Evolutionary conservation across 2,329 filamentous ascomycete species (phyloP).

Genomic region (Parascedosporium putredinis): DNA sequence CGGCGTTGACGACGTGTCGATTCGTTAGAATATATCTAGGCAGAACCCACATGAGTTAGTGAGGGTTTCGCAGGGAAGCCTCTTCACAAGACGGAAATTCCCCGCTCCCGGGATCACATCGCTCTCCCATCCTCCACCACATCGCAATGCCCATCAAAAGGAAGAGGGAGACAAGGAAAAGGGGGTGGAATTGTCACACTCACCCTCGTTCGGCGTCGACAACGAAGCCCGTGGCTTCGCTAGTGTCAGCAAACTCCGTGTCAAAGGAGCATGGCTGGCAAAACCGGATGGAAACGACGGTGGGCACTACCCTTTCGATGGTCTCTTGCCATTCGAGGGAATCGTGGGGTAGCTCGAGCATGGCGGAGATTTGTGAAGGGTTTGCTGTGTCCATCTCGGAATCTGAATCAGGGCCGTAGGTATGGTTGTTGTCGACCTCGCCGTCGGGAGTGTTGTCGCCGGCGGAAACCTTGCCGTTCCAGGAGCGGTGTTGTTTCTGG

Average conservation of each 20-base stretch:
- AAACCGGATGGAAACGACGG: conserved; percentile 97
- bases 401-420: conserved; percentile 27
- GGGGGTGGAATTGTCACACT: conserved; percentile 25
- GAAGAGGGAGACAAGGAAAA: not conserved
- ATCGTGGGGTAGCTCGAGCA: conserved; percentile 10
- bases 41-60: conserved; percentile 1
- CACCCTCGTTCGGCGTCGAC: conserved; percentile 86
- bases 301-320: conserved; percentile 86
- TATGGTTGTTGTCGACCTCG: not conserved
- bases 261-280: conserved; percentile 97
- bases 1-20: conserved; percentile 86
- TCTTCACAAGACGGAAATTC: too few relatives aligned
- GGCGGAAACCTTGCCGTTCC: conserved; percentile 38
- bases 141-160: too few relatives aligned
- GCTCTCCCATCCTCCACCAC: not conserved
- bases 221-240: conserved; percentile 94
- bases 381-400: conserved; percentile 15
- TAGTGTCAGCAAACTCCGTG: conserved; percentile 87
- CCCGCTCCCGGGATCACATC: too few relatives aligned
- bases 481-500: conserved; percentile 30
- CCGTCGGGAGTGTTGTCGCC: conserved; percentile 38
- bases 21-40: conserved; percentile 76
- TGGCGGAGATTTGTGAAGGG: conserved; percentile 6
- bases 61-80: too few relatives aligned
- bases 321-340: conserved; percentile 78